A percentile compares a stretch with the other conserved stretches of the same genome.
Conservation (phyloP, 495 filamentous ascomycete genomes). For the Aspergillus ellipticus region DNA sequence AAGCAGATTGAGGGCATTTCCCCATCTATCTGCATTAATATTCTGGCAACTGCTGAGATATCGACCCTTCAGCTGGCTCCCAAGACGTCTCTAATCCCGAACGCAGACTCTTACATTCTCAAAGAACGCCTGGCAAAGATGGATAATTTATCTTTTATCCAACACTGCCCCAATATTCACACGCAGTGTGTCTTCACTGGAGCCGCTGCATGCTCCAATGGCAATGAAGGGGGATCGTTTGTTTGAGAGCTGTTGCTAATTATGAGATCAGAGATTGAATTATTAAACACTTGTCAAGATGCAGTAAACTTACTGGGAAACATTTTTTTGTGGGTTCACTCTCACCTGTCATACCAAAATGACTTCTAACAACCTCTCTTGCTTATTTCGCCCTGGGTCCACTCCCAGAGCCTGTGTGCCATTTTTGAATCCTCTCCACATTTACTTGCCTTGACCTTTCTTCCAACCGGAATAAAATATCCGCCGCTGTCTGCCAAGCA, state of each 20-base stretch:
- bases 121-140: neutral
- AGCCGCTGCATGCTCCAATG: neutral
- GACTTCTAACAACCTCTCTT: neutral
- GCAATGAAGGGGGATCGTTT: neutral
- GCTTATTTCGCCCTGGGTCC: neutral
- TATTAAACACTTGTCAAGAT: neutral
- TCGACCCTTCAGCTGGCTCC: neutral
- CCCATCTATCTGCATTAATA: neutral
- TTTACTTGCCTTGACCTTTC: neutral
- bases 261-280: neutral
- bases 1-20: neutral
- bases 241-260: neutral
- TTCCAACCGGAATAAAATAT: neutral
- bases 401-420: slow-evolving; percentile 6
- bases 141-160: neutral
- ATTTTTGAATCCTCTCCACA: neutral
- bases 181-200: neutral
- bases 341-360: no score
- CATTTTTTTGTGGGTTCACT: no score
- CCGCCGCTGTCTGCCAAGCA: neutral
- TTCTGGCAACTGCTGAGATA: neutral
- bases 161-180: neutral
- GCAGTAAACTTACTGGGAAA: no score
- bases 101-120: neutral
- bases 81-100: neutral